Evolutionary conservation across 129 eudicot species (phyloP), one percentile per base, ranked within the genome.

Genomic region (Erigeron canadensis): DNA sequence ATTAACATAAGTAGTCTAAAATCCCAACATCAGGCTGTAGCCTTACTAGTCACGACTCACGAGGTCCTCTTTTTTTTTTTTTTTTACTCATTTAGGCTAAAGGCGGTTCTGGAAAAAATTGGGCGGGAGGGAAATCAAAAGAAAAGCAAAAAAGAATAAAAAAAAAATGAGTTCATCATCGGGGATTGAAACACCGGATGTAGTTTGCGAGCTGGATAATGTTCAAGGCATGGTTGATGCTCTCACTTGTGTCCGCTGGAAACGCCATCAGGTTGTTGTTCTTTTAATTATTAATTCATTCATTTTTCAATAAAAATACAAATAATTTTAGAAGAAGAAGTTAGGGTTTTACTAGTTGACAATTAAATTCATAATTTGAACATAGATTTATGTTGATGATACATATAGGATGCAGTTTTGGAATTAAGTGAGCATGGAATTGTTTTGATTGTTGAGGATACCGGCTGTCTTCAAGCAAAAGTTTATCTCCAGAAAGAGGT

Each of bases 181-280:
- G 80, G 85, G 72, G 47, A 80, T 77, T 45, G 89, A 84, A 40
- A 67, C 81, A 6, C 84, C 92, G 22, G 99, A 88, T 67, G 79
- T 94, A 13, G 87, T 90, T 1, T 86, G 97, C 47, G 82, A 87
- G 67, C 79, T 94, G 40, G 99, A 94, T 76, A 89, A 83, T 81
- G 97, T 94, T 54, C 99, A 90, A 83, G 99, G 99, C 77, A 70
- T 90, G 54, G 99, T 94, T 48, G 99, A 94, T 37, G 96, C 97
- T 15, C 93, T 90, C 77, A 80, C 93, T 73, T 84, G 97, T 56
- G 99, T 87, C 58, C 89, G 99, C 55, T 94, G 99, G 99, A 94
- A 90, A 70, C 97, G 97, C 71, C 86, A 81, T 48, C 99, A 94
- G 88, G 99, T 94, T 44, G 22, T 17, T 37, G n/a, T n/a, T n/a